Percentiles rank a stretch among this genome's conserved stretches.
phyloP scores from a whole-genome alignment of 371 early-diverging fungal genomes.

The Apophysomyces sp. region DNA sequence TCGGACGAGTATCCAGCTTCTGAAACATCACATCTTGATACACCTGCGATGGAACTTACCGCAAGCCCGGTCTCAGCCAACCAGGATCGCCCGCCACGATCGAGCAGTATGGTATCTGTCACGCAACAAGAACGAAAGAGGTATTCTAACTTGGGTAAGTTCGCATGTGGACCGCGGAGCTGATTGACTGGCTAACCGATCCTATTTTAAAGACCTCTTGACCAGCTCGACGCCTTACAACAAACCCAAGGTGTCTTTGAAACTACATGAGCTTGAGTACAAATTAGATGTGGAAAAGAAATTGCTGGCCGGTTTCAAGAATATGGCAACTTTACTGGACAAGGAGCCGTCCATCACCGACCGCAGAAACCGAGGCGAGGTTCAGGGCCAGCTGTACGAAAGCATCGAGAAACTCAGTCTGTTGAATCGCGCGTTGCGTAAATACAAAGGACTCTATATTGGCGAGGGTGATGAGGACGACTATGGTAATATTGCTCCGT shows the following conservation, averaged over 20 bases:
- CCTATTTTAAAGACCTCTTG: conserved; percentile 52
- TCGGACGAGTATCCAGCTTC: conserved; percentile 10
- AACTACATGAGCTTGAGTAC: conserved; percentile 80
- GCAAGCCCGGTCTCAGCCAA: not conserved
- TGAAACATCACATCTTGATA: conserved; percentile 2
- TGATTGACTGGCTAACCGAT: not conserved
- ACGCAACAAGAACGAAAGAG: conserved; percentile 23
- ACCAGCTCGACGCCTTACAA: conserved; percentile 78
- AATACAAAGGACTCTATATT: conserved; percentile 82
- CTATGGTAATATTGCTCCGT: conserved; percentile 22
- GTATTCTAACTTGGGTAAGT: conserved; percentile 42
- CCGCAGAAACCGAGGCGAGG: conserved; percentile 59
- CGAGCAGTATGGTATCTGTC: conserved; percentile 20
- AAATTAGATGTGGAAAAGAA: conserved; percentile 93
- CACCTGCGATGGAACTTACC: not conserved
- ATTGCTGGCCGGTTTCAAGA: conserved; percentile 75
- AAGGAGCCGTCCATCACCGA: conserved; percentile 38
- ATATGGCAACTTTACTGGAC: conserved; percentile 56
- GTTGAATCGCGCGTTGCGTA: conserved; percentile 77
- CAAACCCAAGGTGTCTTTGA: conserved; percentile 82
- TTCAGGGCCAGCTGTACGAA: conserved; percentile 71
- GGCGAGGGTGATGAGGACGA: conserved; percentile 66
- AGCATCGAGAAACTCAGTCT: conserved; percentile 81
- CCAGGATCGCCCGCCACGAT: conserved; percentile 15
- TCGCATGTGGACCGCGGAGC: conserved; percentile 3